Evolutionary conservation across 305 asterid genomes (phyloP).

Genomic region (Fraxinus ornus): DNA sequence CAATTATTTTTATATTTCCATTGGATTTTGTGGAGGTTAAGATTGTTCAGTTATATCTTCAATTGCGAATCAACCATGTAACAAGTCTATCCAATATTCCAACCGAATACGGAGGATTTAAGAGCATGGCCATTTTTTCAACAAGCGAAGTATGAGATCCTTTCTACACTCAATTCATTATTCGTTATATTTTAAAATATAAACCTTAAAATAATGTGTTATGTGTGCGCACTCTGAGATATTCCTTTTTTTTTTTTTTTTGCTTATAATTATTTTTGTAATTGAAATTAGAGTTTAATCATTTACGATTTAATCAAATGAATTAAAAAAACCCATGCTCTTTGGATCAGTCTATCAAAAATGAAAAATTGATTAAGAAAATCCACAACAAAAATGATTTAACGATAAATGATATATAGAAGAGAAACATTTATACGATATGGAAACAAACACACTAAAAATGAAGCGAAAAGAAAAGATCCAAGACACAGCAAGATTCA

Average conservation of each 20-base stretch:
- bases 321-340: not conserved
- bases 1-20: not conserved
- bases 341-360: not conserved
- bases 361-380: not conserved
- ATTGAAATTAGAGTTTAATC: not conserved
- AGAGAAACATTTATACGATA: not conserved
- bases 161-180: not conserved
- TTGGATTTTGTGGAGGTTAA: not conserved
- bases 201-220: not conserved
- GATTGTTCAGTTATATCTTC: not conserved
- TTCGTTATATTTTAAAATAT: not conserved
- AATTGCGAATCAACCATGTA: not conserved
- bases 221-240: not conserved
- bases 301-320: not conserved
- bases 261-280: not conserved
- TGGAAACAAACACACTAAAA: not conserved
- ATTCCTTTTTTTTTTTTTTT: no score
- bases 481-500: not conserved
- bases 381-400: not conserved
- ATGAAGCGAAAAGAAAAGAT: not conserved
- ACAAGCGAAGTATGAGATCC: not conserved
- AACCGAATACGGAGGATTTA: not conserved
- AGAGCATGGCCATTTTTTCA: not conserved
- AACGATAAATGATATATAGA: not conserved
- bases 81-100: not conserved